Evolutionary conservation across 306 rosid species (phyloP), one percentile per base, ranked within the genome.

Genomic region (Comarum palustre): DNA sequence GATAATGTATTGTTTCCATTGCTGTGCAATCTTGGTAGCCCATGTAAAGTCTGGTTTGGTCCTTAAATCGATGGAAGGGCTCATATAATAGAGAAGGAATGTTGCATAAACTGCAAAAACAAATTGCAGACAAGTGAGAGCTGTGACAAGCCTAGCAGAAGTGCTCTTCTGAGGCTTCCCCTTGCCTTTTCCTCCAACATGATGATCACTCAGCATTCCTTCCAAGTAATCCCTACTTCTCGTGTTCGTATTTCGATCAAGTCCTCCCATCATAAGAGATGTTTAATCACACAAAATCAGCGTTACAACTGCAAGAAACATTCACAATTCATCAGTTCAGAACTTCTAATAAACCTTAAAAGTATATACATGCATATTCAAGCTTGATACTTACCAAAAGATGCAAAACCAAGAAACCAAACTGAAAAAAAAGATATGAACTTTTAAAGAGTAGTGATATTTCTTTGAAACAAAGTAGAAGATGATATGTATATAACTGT

Each of bases 61-160:
- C 46, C 86, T 34, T 71, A 91, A 84, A 76, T 94, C 99, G 27
- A 91, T 80, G 1, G 97, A 24, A 22, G 99, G 96, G 22, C 96
- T 87, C 95, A 91, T 87, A 80, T 91, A 94, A 74, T 91, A 94
- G 66, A 94, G 81, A 27, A 94, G 71, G 71, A 94, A 90, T 4
- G 99, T 94, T 60, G 95, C 97, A 76, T 94, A 94, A 13, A 94
- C 69, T 38, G 99, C 97, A 61, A 91, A 94, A 78, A 86, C 84
- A 73, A 94, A 87, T 68, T 94, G 99, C 29, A 94, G 93, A 70
- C 92, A 91, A 55, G 97, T 94, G 17, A 94, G 90, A 32, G 77
- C 81, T 47, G 96, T 78, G 27, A 94, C 95, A 62, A 94, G 78
- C 71, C 82, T 82, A 27, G 88, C 51, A 4, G 96, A 73, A 8